Percentiles rank a stretch among this genome's conserved stretches.
phyloP scores from a whole-genome alignment of 176 grass and related monocot genomes.

The Musa troglodytarum region DNA sequence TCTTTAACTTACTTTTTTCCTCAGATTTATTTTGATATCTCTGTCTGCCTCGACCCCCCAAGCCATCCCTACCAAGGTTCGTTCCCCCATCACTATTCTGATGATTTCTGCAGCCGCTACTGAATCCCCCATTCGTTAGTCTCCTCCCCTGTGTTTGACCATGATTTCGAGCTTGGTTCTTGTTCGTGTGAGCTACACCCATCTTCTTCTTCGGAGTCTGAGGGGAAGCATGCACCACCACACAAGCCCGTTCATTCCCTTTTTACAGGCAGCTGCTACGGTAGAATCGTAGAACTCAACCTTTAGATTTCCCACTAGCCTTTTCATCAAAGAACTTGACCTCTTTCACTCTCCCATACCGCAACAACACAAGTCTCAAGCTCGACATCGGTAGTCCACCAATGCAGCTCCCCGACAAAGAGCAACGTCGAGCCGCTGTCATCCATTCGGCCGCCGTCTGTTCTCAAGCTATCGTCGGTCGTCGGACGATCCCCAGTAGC shows the following conservation, averaged over 20 bases:
- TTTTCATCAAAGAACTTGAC: slow-evolving; percentile 42
- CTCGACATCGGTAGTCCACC: slow-evolving; percentile 53
- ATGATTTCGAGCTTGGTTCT: not conserved
- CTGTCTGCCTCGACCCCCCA: not conserved
- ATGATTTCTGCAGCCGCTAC: not conserved
- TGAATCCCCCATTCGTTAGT: not conserved
- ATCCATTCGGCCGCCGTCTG: not conserved
- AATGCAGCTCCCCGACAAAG: slow-evolving; percentile 42
- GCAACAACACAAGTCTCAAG: slow-evolving; percentile 42
- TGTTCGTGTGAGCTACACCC: slow-evolving; percentile 7
- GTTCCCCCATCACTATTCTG: not conserved
- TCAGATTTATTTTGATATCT: too few relatives aligned
- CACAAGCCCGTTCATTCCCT: slow-evolving; percentile 33
- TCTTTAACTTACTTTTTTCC: too few relatives aligned
- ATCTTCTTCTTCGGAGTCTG: not conserved
- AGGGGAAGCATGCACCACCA: slow-evolving; percentile 29
- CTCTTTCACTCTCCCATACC: slow-evolving; percentile 21
- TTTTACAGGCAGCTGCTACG: not conserved
- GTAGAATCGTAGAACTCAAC: slow-evolving; percentile 18
- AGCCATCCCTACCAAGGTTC: not conserved
- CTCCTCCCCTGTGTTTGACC: not conserved
- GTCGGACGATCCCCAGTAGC: slow-evolving; percentile 16
- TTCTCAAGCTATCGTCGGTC: not conserved
- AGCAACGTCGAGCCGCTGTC: slow-evolving; percentile 5
- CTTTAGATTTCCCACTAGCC: slow-evolving; percentile 28